Evolutionary conservation across 2,329 filamentous ascomycete species (phyloP).

Genomic region (Alternaria viburni): DNA sequence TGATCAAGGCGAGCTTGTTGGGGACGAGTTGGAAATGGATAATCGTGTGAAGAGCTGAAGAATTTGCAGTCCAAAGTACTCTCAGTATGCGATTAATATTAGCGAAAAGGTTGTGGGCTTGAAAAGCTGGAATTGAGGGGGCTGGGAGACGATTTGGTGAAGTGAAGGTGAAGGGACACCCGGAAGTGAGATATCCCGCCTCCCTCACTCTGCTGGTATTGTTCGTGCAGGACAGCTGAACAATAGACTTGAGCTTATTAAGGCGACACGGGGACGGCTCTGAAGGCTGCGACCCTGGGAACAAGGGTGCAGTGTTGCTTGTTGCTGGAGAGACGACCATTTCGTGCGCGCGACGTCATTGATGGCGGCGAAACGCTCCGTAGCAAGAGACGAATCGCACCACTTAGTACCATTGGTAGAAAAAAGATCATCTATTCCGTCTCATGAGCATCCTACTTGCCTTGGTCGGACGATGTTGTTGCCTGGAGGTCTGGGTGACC

Average conservation of each 20-base stretch:
- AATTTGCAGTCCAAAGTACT: not conserved
- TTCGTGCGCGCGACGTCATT: not conserved
- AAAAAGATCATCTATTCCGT: not conserved
- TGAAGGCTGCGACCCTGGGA: not conserved
- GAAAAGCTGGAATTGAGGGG: conserved; percentile 10
- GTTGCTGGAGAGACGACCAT: not conserved
- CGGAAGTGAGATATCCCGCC: conserved; percentile 6
- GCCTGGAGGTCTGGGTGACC: not conserved
- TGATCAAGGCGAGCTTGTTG: not conserved
- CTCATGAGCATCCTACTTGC: not conserved
- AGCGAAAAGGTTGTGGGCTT: not conserved
- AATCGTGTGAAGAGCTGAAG: not conserved
- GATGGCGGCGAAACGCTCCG: not conserved
- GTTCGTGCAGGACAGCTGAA: not conserved
- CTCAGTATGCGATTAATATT: not conserved
- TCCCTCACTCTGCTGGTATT: conserved; percentile 14
- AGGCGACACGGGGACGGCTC: not conserved
- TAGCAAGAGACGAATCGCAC: not conserved
- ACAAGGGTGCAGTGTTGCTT: not conserved
- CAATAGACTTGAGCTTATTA: conserved; percentile 1
- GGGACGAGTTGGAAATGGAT: not conserved
- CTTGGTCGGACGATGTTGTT: not conserved
- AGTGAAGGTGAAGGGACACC: conserved; percentile 23
- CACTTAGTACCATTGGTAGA: not conserved
- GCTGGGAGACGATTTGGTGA: conserved; percentile 6